Percentiles rank a stretch among this genome's conserved stretches.
phyloP scores from a whole-genome alignment of 129 eudicot species.

The Arctium lappa region DNA sequence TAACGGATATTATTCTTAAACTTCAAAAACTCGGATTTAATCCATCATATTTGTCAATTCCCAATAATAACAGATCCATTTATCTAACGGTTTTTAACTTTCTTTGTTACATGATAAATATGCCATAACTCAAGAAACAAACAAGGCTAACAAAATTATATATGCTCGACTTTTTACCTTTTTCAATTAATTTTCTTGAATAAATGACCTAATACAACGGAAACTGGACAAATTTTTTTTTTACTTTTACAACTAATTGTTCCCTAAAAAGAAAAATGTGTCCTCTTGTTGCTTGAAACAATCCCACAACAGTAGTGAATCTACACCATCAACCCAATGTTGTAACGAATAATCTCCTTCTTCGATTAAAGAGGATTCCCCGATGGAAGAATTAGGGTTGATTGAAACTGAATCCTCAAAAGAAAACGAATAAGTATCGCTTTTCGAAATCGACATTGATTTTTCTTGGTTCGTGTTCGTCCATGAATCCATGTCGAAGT shows the following conservation, averaged over 20 bases:
- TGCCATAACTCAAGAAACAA: not conserved
- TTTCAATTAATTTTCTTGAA: not conserved
- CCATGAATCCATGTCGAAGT: constrained; percentile 26
- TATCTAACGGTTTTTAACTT: too few relatives aligned
- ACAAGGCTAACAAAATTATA: not conserved
- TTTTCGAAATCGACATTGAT: constrained; percentile 10
- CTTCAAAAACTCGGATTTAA: too few relatives aligned
- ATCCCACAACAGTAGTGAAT: constrained; percentile 58
- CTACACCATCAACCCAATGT: constrained; percentile 53
- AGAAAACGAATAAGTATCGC: constrained; percentile 32
- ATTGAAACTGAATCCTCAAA: constrained; percentile 34
- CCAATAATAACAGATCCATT: too few relatives aligned
- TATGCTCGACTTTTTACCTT: not conserved
- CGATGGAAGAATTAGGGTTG: constrained; percentile 31
- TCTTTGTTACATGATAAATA: too few relatives aligned
- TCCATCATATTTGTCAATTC: too few relatives aligned
- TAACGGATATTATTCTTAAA: too few relatives aligned
- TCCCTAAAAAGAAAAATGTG: constrained; percentile 26
- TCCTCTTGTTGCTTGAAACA: constrained; percentile 45
- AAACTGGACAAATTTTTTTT: not conserved
- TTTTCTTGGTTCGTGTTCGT: constrained; percentile 36
- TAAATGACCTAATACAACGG: constrained; percentile 13
- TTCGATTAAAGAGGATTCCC: constrained; percentile 26
- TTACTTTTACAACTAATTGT: not conserved
- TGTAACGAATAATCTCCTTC: constrained; percentile 33